Conservation (phyloP, 164 flowering plant genomes). For the Aristolochia contorta region DNA sequence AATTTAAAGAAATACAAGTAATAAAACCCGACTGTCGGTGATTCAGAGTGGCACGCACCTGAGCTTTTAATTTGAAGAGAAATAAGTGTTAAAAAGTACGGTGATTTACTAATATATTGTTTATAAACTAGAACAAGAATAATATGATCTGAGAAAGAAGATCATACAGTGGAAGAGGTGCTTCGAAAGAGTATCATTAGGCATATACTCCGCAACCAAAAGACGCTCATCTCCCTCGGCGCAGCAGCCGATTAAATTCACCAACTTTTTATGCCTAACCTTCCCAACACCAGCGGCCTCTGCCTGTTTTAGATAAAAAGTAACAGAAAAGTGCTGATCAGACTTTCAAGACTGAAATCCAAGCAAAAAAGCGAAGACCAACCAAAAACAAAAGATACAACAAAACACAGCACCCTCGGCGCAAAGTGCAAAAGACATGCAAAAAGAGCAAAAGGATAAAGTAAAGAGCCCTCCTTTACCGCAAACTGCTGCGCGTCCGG, state of each 20-base stretch:
- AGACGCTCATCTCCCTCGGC: slow-evolving; percentile 84
- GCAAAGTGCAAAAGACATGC: not conserved
- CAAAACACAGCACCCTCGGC: not conserved
- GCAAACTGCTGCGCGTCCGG: slow-evolving; percentile 71
- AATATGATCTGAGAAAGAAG: not conserved
- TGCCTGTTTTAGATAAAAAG: slow-evolving; percentile 20
- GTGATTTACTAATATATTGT: too few relatives aligned
- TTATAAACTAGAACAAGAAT: not conserved
- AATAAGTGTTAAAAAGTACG: too few relatives aligned
- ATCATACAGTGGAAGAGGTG: slow-evolving; percentile 78
- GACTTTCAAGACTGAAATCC: not conserved
- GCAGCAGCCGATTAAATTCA: slow-evolving; percentile 77
- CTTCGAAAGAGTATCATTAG: slow-evolving; percentile 79
- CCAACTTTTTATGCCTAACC: slow-evolving; percentile 62
- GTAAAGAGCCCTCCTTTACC: slow-evolving; percentile 16
- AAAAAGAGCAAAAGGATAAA: not conserved
- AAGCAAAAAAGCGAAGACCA: not conserved
- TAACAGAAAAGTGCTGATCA: not conserved
- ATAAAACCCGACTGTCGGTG: too few relatives aligned
- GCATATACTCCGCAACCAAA: slow-evolving; percentile 81
- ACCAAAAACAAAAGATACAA: not conserved
- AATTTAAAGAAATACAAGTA: too few relatives aligned
- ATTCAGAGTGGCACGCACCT: too few relatives aligned
- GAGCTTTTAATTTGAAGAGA: too few relatives aligned
- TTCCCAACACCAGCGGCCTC: slow-evolving; percentile 80